Evolutionary conservation across 2,329 filamentous ascomycete genomes (phyloP).

Genomic region (Pseudomassariella vexata): DNA sequence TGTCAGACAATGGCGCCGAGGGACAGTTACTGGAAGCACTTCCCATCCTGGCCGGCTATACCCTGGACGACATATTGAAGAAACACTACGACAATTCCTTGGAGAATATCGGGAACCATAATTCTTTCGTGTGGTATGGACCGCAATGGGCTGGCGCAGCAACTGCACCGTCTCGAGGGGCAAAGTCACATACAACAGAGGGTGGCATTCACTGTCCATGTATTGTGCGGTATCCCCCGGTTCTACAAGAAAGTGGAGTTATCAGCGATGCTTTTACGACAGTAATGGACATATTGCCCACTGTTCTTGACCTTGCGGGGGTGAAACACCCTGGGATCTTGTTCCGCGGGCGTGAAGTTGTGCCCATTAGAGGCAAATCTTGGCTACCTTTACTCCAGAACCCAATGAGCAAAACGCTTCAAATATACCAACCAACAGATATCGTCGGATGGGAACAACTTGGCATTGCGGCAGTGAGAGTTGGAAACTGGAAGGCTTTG

Average conservation of each 20-base stretch:
- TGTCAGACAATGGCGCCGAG: constrained; percentile 42
- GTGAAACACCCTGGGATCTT: constrained; percentile 26
- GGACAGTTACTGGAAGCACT: constrained; percentile 16
- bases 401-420: constrained; percentile 9
- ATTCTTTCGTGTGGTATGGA: constrained; percentile 54
- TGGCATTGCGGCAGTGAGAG: constrained; percentile 8
- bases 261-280: constrained; percentile 47
- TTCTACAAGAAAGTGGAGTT: constrained; percentile 1
- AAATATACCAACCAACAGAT: constrained; percentile 10
- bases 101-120: constrained; percentile 46
- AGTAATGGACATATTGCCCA: constrained; percentile 45
- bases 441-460: constrained; percentile 14
- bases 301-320: constrained; percentile 41
- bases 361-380: neutral
- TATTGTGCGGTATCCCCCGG: constrained; percentile 15
- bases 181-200: constrained; percentile 33
- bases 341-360: constrained; percentile 13
- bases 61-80: constrained; percentile 20
- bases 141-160: constrained; percentile 42
- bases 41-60: constrained; percentile 11
- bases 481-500: constrained; percentile 10
- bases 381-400: constrained; percentile 13
- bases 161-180: constrained; percentile 21
- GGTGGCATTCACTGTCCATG: constrained; percentile 49
- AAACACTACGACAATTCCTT: constrained; percentile 52